Evolutionary conservation across 1,139 yeast species (phyloP).

Genomic region (Zygoascus meyerae): DNA sequence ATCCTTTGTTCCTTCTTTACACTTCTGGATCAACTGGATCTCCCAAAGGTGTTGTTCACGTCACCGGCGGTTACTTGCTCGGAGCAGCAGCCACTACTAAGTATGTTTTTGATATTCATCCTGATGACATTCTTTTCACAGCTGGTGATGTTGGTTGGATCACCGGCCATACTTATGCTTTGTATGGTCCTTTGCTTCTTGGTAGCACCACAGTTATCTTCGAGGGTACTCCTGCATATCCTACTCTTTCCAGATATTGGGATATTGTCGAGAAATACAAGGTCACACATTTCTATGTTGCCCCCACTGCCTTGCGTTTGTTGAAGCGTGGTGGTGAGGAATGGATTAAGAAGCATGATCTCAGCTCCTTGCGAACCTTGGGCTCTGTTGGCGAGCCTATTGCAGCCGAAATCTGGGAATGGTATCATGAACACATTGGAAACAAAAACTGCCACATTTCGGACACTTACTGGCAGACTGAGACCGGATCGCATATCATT

Average conservation of each 20-base stretch:
- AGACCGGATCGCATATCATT: conserved; percentile 92
- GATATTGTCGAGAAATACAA: conserved; percentile 87
- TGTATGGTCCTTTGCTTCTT: conserved; percentile 84
- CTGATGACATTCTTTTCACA: conserved; percentile 83
- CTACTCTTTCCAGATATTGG: conserved; percentile 96
- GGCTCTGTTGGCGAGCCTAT: conserved; percentile 99
- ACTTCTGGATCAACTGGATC: conserved; percentile 97
- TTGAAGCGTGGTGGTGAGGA: conserved; percentile 94
- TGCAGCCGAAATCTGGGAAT: conserved; percentile 97
- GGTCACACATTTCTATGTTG: conserved; percentile 96
- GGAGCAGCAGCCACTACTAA: conserved; percentile 94
- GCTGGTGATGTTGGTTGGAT: conserved; percentile 99
- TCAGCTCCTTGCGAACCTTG: conserved; percentile 83
- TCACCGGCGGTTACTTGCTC: conserved; percentile 88
- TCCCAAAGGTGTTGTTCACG: conserved; percentile 96
- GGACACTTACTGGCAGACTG: conserved; percentile 99
- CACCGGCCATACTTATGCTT: conserved; percentile 95
- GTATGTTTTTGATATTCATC: conserved; percentile 88
- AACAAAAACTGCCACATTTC: conserved; percentile 77
- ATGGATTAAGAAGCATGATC: conserved; percentile 79
- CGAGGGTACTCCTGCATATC: conserved; percentile 98
- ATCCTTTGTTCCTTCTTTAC: conserved; percentile 87
- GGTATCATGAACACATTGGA: conserved; percentile 93
- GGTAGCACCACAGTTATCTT: conserved; percentile 92
- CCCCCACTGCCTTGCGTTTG: conserved; percentile 95